Conservation (phyloP, 1,284 basidiomycete genomes). For the Phaffia rhodozyma region DNA sequence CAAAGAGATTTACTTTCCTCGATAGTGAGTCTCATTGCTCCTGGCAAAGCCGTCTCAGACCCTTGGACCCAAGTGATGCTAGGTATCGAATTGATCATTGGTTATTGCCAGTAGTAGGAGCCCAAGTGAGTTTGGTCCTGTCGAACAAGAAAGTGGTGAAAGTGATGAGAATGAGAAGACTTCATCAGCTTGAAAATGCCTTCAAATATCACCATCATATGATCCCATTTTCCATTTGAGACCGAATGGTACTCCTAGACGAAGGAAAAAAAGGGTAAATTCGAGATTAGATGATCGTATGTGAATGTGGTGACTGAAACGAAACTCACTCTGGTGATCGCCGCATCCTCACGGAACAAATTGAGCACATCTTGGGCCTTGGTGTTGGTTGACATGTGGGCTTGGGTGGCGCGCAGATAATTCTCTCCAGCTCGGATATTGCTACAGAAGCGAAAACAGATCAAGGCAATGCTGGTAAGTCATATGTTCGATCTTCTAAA, state of each 20-base stretch:
- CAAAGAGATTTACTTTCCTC: constrained; percentile 39
- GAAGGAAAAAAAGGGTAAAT: constrained; percentile 23
- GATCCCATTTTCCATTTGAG: constrained; percentile 41
- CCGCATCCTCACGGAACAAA: constrained; percentile 23
- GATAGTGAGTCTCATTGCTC: constrained; percentile 49
- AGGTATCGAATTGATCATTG: constrained; percentile 44
- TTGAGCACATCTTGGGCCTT: constrained; percentile 45
- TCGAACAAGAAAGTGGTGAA: background rate
- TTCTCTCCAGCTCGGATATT: constrained; percentile 36
- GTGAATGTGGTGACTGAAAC: constrained; percentile 44
- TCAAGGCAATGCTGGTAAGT: background rate
- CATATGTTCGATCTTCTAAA: too few relatives aligned
- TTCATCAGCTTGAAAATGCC: constrained; percentile 18
- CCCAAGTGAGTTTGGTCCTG: constrained; percentile 44
- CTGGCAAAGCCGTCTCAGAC: constrained; percentile 22
- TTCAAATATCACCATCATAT: constrained; percentile 2
- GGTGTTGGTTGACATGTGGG: constrained; percentile 48
- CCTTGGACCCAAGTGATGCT: constrained; percentile 22
- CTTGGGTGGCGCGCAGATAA: constrained; percentile 52
- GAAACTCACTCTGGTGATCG: constrained; percentile 39
- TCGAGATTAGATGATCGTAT: constrained; percentile 21
- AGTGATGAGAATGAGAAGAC: background rate
- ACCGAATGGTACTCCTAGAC: constrained; percentile 48
- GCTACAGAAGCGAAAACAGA: background rate
- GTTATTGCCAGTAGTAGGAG: constrained; percentile 52